phyloP scores from a whole-genome alignment of 2,329 filamentous ascomycete species.

The Fusarium neocosmosporiellum region DNA sequence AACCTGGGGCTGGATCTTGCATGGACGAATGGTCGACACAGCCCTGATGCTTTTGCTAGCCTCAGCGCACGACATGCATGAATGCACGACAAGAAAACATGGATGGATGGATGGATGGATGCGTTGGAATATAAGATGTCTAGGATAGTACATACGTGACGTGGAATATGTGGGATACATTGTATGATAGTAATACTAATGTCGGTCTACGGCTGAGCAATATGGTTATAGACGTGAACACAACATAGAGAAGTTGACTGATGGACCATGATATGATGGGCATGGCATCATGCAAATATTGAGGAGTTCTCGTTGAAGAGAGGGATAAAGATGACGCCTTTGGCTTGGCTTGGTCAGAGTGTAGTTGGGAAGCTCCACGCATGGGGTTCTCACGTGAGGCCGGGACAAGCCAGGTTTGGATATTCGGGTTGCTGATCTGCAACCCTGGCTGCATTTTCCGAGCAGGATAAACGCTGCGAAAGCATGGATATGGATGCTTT shows the following conservation, averaged over 20 bases:
- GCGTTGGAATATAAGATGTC: constrained; percentile 27
- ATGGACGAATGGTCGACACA: constrained; percentile 77
- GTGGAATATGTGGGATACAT: constrained; percentile 27
- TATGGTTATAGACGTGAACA: background rate
- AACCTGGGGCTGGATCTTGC: constrained; percentile 72
- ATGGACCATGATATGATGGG: background rate
- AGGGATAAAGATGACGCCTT: background rate
- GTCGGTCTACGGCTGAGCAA: constrained; percentile 33
- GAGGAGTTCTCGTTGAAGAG: background rate
- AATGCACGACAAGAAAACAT: constrained; percentile 18
- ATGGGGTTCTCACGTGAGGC: constrained; percentile 8
- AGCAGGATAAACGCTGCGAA: constrained; percentile 9
- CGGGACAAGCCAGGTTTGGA: constrained; percentile 3
- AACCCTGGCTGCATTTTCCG: constrained; percentile 12
- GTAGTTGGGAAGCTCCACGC: constrained; percentile 6
- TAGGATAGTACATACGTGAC: constrained; percentile 38
- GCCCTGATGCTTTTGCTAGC: constrained; percentile 83
- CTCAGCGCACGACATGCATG: constrained; percentile 71
- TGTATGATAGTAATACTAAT: constrained; percentile 46
- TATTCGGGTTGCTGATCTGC: constrained; percentile 22
- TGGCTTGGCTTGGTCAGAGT: background rate
- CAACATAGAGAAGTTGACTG: background rate
- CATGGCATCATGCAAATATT: background rate
- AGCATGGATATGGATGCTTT: constrained; percentile 6
- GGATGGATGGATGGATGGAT: background rate